Evolutionary conservation across 495 filamentous ascomycete genomes (phyloP).

Genomic region (Sphaerosporella brunnea): DNA sequence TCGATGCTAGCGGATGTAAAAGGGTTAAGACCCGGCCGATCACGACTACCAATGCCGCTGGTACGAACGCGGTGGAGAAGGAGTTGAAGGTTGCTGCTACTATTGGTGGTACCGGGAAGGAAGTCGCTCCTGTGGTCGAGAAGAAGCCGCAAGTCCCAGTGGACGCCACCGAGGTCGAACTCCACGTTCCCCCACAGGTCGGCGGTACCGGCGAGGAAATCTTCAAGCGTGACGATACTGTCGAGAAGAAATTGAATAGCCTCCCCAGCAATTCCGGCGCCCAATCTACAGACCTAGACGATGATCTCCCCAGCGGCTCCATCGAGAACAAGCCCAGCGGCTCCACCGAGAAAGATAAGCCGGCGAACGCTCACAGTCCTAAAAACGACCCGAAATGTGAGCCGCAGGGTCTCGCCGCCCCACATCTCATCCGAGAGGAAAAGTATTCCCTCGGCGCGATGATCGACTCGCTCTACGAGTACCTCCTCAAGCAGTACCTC

Average conservation of each 20-base stretch:
- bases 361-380: too few relatives aligned
- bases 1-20: slow-evolving; percentile 63
- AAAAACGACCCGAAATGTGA: too few relatives aligned
- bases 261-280: background rate
- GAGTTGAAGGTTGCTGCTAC: background rate
- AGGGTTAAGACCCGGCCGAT: background rate
- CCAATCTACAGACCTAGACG: background rate
- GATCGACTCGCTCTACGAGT: slow-evolving; percentile 88
- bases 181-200: background rate
- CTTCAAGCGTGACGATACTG: background rate
- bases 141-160: background rate
- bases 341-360: background rate
- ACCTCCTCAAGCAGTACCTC: slow-evolving; percentile 60
- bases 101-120: slow-evolving; percentile 2
- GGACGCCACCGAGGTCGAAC: background rate
- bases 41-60: background rate
- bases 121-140: background rate
- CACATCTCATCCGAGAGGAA: slow-evolving; percentile 9
- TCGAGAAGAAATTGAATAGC: background rate
- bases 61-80: background rate
- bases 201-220: slow-evolving; percentile 3
- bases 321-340: background rate
- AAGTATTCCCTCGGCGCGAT: slow-evolving; percentile 61
- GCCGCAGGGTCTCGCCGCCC: background rate
- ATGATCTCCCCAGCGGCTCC: background rate